phyloP scores from a whole-genome alignment of 345 rosid genomes.

The Aegle marmelos region DNA sequence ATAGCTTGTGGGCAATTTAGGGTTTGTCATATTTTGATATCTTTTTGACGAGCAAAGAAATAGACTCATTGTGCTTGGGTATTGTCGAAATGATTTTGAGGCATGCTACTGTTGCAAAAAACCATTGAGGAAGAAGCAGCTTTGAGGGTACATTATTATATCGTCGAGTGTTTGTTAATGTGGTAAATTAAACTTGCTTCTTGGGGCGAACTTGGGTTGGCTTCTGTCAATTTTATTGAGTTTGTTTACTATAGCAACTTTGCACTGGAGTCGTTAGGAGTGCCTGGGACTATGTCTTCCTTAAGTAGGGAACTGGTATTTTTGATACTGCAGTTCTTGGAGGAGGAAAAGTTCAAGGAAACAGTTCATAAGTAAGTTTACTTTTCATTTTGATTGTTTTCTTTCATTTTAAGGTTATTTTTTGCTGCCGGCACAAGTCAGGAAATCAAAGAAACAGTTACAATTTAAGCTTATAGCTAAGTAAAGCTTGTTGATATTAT shows the following conservation, averaged over 20 bases:
- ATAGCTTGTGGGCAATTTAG: conserved; percentile 2
- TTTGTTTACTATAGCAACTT: conserved; percentile 15
- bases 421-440: conserved; percentile 1
- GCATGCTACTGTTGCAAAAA: conserved; percentile 2
- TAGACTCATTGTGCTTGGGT: neutral
- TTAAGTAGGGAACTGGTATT: conserved; percentile 67
- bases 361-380: conserved; percentile 58
- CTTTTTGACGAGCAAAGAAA: neutral
- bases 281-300: conserved; percentile 57
- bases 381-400: neutral
- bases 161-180: conserved; percentile 1
- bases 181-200: neutral
- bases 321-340: conserved; percentile 61
- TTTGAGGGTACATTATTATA: conserved; percentile 5
- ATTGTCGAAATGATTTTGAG: conserved; percentile 2
- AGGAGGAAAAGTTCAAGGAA: conserved; percentile 58
- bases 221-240: neutral
- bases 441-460: neutral
- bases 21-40: neutral
- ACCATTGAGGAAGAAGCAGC: conserved; percentile 7
- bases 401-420: neutral
- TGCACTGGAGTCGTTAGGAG: conserved; percentile 49
- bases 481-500: neutral
- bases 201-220: conserved; percentile 10
- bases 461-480: neutral